Evolutionary conservation across 2,329 filamentous ascomycete species (phyloP).

Genomic region (Xylariales sp.): DNA sequence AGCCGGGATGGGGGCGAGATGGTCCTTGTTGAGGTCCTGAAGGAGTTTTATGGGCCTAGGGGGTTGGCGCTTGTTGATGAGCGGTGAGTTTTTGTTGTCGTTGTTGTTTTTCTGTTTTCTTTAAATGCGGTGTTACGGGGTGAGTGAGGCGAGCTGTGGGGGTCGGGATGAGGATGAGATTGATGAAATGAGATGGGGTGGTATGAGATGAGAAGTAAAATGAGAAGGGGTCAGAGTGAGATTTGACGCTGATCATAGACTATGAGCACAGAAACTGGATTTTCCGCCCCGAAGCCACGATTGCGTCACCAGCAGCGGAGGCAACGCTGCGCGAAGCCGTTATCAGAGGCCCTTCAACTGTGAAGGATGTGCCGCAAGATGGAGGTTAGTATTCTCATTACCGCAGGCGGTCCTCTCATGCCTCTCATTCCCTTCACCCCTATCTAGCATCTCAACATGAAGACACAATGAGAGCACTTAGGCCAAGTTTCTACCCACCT

Average conservation of each 20-base stretch:
- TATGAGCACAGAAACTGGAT: constrained; percentile 55
- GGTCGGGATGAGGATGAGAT: neutral
- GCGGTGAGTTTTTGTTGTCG: constrained; percentile 59
- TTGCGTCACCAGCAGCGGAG: constrained; percentile 29
- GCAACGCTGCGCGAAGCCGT: constrained; percentile 37
- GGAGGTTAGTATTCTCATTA: constrained; percentile 18
- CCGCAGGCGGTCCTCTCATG: neutral
- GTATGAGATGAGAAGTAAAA: constrained; percentile 3
- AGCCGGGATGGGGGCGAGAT: constrained; percentile 68
- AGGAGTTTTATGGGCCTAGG: constrained; percentile 64
- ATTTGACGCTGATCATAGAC: neutral
- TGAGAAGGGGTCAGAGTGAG: neutral
- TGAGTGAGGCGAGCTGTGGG: neutral
- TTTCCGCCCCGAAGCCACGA: constrained; percentile 55
- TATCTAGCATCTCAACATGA: neutral
- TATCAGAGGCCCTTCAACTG: constrained; percentile 42
- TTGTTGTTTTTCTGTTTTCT: constrained; percentile 50
- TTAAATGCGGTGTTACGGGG: neutral
- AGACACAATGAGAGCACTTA: neutral
- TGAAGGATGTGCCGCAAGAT: constrained; percentile 41
- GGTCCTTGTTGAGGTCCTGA: constrained; percentile 73
- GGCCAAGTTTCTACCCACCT: no score
- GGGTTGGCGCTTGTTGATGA: constrained; percentile 66
- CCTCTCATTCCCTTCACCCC: neutral
- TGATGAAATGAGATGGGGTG: no score